These are phyloP conservation scores for Blastocystis sp. DNA, from an alignment of 352 stramenopile genomes.

Conservation along the genomic window DNA sequence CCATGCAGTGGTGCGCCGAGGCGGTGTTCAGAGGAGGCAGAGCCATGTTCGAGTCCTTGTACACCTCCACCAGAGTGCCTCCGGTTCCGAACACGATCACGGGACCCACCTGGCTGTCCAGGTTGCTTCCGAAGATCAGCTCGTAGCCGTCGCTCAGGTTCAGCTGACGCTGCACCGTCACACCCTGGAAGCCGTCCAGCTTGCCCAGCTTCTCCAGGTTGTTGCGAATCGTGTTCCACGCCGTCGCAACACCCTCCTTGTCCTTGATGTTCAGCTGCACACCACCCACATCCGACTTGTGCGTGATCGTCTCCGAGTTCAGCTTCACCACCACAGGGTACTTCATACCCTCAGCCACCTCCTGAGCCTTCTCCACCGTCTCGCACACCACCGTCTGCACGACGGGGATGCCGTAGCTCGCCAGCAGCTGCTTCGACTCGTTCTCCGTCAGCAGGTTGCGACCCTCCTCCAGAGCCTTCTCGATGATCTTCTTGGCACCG, in stretches of 20 bases:
- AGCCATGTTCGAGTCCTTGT: conserved; percentile 54
- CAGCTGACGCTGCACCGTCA: conserved; percentile 51
- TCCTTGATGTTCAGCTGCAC: conserved; percentile 39
- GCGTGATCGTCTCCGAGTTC: conserved; percentile 52
- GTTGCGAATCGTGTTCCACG: conserved; percentile 47
- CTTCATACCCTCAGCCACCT: conserved; percentile 29
- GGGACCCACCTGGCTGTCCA: conserved; percentile 53
- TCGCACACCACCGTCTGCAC: conserved; percentile 46
- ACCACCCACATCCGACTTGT: conserved; percentile 54
- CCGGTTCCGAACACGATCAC: conserved; percentile 57
- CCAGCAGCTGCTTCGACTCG: conserved; percentile 44
- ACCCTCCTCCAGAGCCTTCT: neutral
- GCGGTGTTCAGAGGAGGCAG: conserved; percentile 52
- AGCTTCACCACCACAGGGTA: conserved; percentile 54
- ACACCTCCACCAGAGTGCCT: conserved; percentile 54
- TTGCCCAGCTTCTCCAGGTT: conserved; percentile 53
- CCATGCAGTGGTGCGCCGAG: conserved; percentile 31
- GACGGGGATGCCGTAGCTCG: conserved; percentile 38
- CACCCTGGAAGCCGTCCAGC: conserved; percentile 51
- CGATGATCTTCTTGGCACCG: conserved; percentile 18
- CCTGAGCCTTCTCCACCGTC: conserved; percentile 32
- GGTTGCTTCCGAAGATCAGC: conserved; percentile 39
- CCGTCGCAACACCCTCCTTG: conserved; percentile 1
- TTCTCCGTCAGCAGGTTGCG: conserved; percentile 40
- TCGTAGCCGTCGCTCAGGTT: conserved; percentile 55